phyloP scores from a whole-genome alignment of 371 early-diverging fungal species.

The Saksenaea vasiformis region DNA sequence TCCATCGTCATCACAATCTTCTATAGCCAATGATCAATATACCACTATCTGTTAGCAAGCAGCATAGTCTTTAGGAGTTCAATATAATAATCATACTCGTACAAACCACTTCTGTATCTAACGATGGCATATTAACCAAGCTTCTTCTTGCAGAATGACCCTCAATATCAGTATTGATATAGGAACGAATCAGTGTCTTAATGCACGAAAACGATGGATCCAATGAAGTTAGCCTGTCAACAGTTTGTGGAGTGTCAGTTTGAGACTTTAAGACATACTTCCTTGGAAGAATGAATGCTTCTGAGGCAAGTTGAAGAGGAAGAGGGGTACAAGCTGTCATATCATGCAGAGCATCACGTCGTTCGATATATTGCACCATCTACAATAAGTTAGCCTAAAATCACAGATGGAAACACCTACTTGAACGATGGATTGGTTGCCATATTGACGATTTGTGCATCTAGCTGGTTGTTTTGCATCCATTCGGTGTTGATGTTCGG shows the following conservation, averaged over 20 bases:
- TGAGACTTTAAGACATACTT: too few species aligned
- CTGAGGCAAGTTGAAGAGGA: too few species aligned
- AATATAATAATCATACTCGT: neutral
- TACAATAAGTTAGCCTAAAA: neutral
- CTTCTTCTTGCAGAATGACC: neutral
- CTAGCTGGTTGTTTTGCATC: conserved; percentile 6
- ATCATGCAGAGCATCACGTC: neutral
- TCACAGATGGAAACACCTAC: neutral
- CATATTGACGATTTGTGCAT: neutral
- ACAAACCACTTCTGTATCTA: too few species aligned
- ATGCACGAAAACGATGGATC: neutral
- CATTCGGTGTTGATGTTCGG: conserved; percentile 5
- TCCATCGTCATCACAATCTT: neutral
- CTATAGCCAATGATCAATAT: neutral
- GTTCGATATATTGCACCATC: neutral
- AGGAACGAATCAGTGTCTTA: neutral
- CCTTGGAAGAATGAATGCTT: too few species aligned
- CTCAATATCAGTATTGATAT: neutral
- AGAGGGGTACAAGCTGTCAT: too few species aligned
- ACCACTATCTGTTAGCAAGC: neutral
- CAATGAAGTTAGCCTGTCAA: neutral
- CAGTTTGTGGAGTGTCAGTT: neutral
- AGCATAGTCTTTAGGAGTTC: too few species aligned
- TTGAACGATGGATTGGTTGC: neutral
- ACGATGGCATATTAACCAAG: neutral